Percentiles rank a stretch among this genome's conserved stretches.
phyloP scores from a whole-genome alignment of 441 rosid genomes.

The Erodium chrysanthum region DNA sequence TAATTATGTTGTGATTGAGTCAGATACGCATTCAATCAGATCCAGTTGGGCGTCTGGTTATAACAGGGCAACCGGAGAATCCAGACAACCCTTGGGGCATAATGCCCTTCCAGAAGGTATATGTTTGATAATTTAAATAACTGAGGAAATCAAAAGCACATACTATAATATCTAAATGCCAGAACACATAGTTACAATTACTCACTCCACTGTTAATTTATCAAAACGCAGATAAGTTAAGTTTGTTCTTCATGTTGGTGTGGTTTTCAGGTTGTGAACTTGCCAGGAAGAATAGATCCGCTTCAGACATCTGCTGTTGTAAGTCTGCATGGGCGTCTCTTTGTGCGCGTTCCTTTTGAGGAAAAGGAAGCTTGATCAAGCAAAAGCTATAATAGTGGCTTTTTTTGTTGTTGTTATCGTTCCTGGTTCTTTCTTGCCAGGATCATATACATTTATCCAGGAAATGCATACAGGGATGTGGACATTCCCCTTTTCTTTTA shows the following conservation, averaged over 20 bases:
- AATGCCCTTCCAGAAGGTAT: constrained; percentile 78
- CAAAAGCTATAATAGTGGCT: background rate
- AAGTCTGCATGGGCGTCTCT: constrained; percentile 69
- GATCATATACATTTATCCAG: background rate
- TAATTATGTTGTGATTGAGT: constrained; percentile 3
- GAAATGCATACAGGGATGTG: background rate
- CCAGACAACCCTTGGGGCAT: constrained; percentile 87
- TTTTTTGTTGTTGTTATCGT: too few species aligned
- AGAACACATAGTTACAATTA: background rate
- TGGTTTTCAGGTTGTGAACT: constrained; percentile 48
- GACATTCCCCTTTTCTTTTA: background rate
- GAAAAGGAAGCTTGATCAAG: constrained; percentile 28
- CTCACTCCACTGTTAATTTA: too few species aligned
- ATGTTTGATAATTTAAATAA: constrained; percentile 6
- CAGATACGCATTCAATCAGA: constrained; percentile 84
- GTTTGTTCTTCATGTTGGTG: constrained; percentile 4
- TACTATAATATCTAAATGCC: background rate
- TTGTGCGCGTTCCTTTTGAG: constrained; percentile 59
- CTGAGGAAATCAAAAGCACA: background rate
- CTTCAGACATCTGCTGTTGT: constrained; percentile 61
- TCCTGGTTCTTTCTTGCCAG: background rate
- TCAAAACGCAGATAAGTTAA: too few species aligned
- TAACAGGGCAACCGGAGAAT: constrained; percentile 80
- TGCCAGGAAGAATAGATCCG: constrained; percentile 75
- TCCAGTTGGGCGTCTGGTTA: constrained; percentile 73